These are phyloP conservation scores for Boletus huronensis DNA, from an alignment of 768 basidiomycete species.

Conservation along the genomic window DNA sequence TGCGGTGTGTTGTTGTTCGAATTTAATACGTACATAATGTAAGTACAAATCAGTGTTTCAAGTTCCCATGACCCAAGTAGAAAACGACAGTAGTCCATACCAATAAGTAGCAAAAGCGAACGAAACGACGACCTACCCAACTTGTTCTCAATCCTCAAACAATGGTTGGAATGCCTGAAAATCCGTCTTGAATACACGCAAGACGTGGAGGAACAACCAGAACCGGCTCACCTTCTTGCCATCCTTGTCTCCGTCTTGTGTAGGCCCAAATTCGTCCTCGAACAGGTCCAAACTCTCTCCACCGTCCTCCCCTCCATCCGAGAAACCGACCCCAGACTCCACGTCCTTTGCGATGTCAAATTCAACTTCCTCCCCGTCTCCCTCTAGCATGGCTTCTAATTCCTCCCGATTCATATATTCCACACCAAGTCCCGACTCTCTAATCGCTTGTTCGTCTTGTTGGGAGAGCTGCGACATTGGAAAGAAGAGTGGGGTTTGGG, in stretches of 20 bases:
- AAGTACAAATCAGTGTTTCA: background rate
- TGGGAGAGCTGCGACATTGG: constrained; percentile 61
- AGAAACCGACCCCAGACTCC: background rate
- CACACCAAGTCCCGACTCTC: constrained; percentile 60
- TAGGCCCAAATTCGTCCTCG: constrained; percentile 34
- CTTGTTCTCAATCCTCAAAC: constrained; percentile 28
- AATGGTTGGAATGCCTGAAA: constrained; percentile 31
- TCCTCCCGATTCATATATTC: constrained; percentile 65
- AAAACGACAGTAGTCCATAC: background rate
- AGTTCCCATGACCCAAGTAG: background rate
- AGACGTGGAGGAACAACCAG: background rate
- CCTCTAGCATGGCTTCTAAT: constrained; percentile 43
- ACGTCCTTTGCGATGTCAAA: constrained; percentile 15
- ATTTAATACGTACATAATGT: background rate
- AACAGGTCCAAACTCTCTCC: constrained; percentile 29
- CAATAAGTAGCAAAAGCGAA: background rate
- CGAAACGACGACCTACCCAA: background rate
- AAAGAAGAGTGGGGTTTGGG: constrained; percentile 36
- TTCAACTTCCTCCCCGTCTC: constrained; percentile 34
- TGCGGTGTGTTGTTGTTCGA: background rate
- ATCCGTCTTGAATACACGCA: background rate
- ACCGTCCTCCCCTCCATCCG: constrained; percentile 7
- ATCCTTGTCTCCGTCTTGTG: constrained; percentile 25
- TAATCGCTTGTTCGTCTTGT: constrained; percentile 49
- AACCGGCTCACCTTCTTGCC: constrained; percentile 23